A percentile compares a stretch with the other conserved stretches of the same genome.
Conservation (phyloP, 176 grass and related monocot species). For the Aechmea fasciata region DNA sequence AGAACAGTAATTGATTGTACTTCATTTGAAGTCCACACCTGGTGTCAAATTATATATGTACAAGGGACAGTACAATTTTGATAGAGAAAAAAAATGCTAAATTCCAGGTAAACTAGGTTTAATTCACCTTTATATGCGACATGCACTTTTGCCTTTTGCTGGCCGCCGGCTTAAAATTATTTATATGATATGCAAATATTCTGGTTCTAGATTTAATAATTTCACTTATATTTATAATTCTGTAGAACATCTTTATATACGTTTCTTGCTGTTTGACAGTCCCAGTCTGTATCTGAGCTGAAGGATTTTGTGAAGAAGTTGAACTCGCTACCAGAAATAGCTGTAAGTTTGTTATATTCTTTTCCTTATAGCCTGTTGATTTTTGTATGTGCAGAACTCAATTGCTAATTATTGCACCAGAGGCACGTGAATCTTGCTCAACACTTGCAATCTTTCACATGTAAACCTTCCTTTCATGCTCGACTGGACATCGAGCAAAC, state of each 20-base stretch:
- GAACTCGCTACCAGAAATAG: constrained; percentile 87
- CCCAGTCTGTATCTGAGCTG: constrained; percentile 86
- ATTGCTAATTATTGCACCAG: constrained; percentile 27
- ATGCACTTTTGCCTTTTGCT: too few relatives aligned
- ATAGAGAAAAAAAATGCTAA: not conserved
- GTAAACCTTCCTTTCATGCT: constrained; percentile 80
- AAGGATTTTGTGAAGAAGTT: constrained; percentile 97
- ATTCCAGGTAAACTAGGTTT: too few relatives aligned
- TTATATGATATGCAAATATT: too few relatives aligned
- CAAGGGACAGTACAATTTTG: not conserved
- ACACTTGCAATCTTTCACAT: constrained; percentile 96
- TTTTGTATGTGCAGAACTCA: constrained; percentile 24
- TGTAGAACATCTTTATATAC: not conserved
- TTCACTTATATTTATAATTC: not conserved
- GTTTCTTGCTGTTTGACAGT: constrained; percentile 34
- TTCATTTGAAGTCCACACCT: not conserved
- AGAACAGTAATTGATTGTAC: not conserved
- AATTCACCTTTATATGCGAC: not conserved
- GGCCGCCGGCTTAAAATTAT: too few relatives aligned
- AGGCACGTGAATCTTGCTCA: constrained; percentile 94
- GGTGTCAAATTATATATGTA: not conserved
- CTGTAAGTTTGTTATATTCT: constrained; percentile 38
- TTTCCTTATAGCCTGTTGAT: constrained; percentile 15
- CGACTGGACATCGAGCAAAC: constrained; percentile 86
- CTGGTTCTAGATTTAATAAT: too few relatives aligned